Evolutionary conservation across 169 alveolate species (phyloP).

Genomic region (Eimeria praecox): DNA sequence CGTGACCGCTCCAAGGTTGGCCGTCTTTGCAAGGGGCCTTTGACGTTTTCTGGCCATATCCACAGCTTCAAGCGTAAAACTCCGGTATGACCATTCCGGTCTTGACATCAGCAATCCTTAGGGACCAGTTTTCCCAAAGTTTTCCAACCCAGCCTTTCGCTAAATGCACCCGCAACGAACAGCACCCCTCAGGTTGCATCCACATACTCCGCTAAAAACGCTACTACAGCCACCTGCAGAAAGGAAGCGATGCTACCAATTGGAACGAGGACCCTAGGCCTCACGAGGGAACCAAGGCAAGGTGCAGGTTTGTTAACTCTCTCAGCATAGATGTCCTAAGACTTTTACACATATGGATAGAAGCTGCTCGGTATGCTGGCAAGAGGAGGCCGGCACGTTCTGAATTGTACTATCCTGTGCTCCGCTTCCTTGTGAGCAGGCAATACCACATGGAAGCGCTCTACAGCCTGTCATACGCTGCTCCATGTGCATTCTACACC

Average conservation of each 20-base stretch:
- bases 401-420: background rate
- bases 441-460: background rate
- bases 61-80: too few species aligned
- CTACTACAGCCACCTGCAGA: background rate
- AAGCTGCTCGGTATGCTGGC: background rate
- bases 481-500: background rate
- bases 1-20: background rate
- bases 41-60: too few species aligned
- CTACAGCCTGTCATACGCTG: background rate
- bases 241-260: background rate
- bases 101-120: too few species aligned
- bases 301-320: background rate
- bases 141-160: too few species aligned
- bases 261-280: background rate
- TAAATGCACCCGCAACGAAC: too few species aligned
- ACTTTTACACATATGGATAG: background rate
- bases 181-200: too few species aligned
- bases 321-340: background rate
- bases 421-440: background rate
- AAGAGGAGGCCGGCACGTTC: background rate
- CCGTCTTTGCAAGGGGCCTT: too few species aligned
- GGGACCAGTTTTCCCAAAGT: too few species aligned
- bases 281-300: background rate
- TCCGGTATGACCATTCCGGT: too few species aligned
- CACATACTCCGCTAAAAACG: too few species aligned